Evolutionary conservation across 2,329 filamentous ascomycete genomes (phyloP), one percentile per base, ranked within the genome.

Genomic region (Anthostomella pinea): DNA sequence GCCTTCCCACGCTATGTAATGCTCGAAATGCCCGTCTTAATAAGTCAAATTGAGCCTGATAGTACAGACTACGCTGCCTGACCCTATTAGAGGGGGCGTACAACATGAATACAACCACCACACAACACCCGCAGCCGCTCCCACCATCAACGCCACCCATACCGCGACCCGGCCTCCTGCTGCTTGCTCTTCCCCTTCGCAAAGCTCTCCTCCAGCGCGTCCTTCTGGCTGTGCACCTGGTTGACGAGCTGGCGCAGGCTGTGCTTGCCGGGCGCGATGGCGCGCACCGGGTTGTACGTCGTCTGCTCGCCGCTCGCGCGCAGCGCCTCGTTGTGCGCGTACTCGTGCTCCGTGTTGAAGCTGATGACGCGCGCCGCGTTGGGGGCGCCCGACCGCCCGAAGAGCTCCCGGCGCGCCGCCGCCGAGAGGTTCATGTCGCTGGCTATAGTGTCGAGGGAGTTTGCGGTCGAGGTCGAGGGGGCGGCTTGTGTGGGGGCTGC

Each of bases 181-280:
- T 87, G 82, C 56, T 90, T 93, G 52, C 75, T 78, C 66, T 78
- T 82, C 5, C 88, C 87, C 49, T 82, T 72, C 14, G 88, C 88
- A 68, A 95, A 96, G 59, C 87, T 90, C 56, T 97, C 91, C 64
- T 96, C 89, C 49, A 96, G 67, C 3, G 88, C 89, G 8, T 95
- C 88, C 57, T 82, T 81, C 65, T 97, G 89, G 45, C 74, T 86
- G 49, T 80, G 80, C 17, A 87, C 90, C 43, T 85, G 85, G 62
- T 81, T 88, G 49, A 97, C 85, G 52, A 97, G 72, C 67, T 95
- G 89, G 57, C 83, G 82, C 60, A 97, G 70, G 54, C 78, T 94
- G 65, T 96, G 89, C 68, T 96, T 96, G 41, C 88, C 87, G 3
- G 89, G 85, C 16, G 87, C 82, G 57, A 95, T 84, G 3, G 83